phyloP scores from a whole-genome alignment of 2,329 filamentous ascomycete genomes.

The Lasiodiplodia sp. region DNA sequence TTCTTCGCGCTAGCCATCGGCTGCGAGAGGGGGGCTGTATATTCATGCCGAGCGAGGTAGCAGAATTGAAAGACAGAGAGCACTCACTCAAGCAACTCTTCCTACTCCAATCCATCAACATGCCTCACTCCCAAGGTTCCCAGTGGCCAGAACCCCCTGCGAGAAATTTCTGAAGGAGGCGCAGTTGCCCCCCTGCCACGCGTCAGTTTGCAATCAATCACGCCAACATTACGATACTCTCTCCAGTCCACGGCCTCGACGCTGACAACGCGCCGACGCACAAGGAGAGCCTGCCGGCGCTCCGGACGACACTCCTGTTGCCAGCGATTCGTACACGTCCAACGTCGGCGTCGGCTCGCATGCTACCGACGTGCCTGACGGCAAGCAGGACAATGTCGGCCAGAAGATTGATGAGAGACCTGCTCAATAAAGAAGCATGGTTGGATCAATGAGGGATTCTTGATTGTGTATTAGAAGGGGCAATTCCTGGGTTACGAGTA shows the following conservation, averaged over 20 bases:
- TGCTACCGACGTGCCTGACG: conserved; percentile 1
- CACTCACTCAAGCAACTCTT: background rate
- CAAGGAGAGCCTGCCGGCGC: background rate
- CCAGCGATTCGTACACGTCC: conserved; percentile 13
- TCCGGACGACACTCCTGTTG: conserved; percentile 3
- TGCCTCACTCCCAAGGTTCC: conserved; percentile 25
- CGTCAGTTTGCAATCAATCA: background rate
- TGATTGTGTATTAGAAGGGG: background rate
- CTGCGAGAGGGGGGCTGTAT: background rate
- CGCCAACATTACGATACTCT: background rate
- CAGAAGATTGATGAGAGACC: conserved; percentile 11
- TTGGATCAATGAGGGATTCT: background rate
- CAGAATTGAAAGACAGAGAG: background rate
- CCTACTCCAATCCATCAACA: background rate
- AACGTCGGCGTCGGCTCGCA: background rate
- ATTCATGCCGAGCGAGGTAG: too few species aligned
- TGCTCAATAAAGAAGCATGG: background rate
- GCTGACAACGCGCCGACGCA: conserved; percentile 7
- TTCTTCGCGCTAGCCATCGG: too few species aligned
- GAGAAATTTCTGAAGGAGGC: conserved; percentile 23
- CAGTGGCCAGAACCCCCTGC: conserved; percentile 1
- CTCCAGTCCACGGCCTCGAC: conserved; percentile 5
- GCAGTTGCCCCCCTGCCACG: background rate
- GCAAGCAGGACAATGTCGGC: conserved; percentile 9
- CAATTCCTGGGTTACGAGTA: background rate